Evolutionary conservation across 805 yeast genomes (phyloP).

Genomic region (Kazachstania africana): DNA sequence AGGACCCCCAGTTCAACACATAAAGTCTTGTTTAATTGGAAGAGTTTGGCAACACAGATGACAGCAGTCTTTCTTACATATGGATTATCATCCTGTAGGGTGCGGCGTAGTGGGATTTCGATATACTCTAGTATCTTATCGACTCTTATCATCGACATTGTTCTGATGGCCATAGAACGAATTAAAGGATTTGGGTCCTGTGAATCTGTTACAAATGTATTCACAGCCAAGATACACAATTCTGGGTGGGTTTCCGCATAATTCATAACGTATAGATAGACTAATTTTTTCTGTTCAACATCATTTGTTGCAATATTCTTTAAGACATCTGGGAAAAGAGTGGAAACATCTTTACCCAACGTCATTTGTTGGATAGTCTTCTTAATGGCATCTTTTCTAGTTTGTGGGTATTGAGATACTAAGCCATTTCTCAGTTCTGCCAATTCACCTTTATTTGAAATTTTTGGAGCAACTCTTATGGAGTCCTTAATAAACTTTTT

Average conservation of each 20-base stretch:
- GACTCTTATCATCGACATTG: slow-evolving; percentile 97
- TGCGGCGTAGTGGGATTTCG: slow-evolving; percentile 77
- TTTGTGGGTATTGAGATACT: slow-evolving; percentile 89
- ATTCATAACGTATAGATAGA: slow-evolving; percentile 89
- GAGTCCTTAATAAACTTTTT: slow-evolving; percentile 26
- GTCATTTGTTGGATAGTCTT: slow-evolving; percentile 98
- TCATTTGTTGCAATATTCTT: slow-evolving; percentile 96
- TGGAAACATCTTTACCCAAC: slow-evolving; percentile 89
- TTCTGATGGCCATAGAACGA: slow-evolving; percentile 89
- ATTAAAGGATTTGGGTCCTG: slow-evolving; percentile 95
- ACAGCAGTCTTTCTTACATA: slow-evolving; percentile 97
- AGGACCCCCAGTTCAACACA: slow-evolving; percentile 84
- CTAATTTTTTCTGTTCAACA: slow-evolving; percentile 91
- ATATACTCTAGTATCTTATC: slow-evolving; percentile 91
- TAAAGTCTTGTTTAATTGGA: slow-evolving; percentile 68
- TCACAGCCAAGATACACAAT: slow-evolving; percentile 87
- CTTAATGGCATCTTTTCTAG: slow-evolving; percentile 93
- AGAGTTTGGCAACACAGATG: slow-evolving; percentile 89
- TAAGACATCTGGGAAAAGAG: slow-evolving; percentile 88
- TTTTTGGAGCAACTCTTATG: slow-evolving; percentile 28
- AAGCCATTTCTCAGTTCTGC: slow-evolving; percentile 81
- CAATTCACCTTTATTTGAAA: slow-evolving; percentile 54
- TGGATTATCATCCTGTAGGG: slow-evolving; percentile 87
- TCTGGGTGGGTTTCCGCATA: slow-evolving; percentile 96
- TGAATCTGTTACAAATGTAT: slow-evolving; percentile 89